Evolutionary conservation across 208 protist genomes (phyloP), one percentile per base, ranked within the genome.

Genomic region (Acanthamoeba royreba): DNA sequence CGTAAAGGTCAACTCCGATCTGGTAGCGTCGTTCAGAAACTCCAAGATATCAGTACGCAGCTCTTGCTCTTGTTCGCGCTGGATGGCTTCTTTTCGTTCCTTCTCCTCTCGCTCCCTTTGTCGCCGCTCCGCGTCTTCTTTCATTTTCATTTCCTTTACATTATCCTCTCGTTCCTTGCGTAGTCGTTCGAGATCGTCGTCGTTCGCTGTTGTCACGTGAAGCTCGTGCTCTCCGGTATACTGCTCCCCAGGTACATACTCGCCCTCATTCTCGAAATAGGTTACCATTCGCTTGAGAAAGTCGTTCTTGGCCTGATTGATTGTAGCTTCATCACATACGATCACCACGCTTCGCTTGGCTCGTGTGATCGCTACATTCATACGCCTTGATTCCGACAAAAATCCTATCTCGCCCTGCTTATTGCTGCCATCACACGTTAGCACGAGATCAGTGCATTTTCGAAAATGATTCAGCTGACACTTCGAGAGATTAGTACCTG

Each of bases 301-400:
- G 38, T 66, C 40, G 19, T 95, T 53, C 74, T 85, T 85, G 74
- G 74, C 46, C 9, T 81, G 69, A 3, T 63, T 88, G 19, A 95
- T 35, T 22, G 94, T 96, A 28, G 94, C 93, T 4, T 35, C 53
- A 40, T 97, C 95, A 43, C 92, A 66, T 13, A 97, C 52, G 1
- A 97, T 25, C 1, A 69, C n/a, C 2, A 96, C 93, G 66, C 95
- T 79, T 49, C 95, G 66, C 45, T 81, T 55, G 1, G 96, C 96
- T 55, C 96, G 72, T 13, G 96, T 97, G 7, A 97, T 92, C 11
- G 96, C 96, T 13, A 97, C 96, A 87, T 97, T 96, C 66, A 95
- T 92, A 5, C 96, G 38, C 63, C 96, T 61, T 25, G 94, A 66
- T 40, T 97, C 96, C 0, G 53, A 45, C 40, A 97, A 55, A 40